A percentile compares a stretch with the other conserved stretches of the same genome.
Conservation (phyloP, 73 alveolate species). For the Uronychia binucleata region DNA sequence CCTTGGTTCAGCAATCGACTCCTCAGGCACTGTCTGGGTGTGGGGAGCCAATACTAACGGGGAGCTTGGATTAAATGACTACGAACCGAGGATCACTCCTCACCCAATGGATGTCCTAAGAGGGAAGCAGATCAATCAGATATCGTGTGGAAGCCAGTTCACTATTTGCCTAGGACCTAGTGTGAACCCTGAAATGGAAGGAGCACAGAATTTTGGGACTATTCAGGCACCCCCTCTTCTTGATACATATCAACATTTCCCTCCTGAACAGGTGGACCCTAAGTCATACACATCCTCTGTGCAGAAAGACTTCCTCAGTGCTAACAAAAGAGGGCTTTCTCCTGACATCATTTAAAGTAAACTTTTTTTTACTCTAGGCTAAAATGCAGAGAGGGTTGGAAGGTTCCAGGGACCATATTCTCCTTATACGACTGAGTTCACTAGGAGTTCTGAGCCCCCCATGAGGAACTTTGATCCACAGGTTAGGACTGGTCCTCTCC, state of each 20-base stretch:
- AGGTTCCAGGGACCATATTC: background rate
- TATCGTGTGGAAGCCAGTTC: conserved; percentile 47
- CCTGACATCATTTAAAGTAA: too few relatives aligned
- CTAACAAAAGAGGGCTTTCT: background rate
- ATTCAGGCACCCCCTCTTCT: too few relatives aligned
- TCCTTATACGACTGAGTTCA: background rate
- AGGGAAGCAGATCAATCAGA: conserved; percentile 22
- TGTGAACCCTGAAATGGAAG: background rate
- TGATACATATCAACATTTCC: too few relatives aligned
- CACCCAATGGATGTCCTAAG: conserved; percentile 40
- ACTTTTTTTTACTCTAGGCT: too few relatives aligned
- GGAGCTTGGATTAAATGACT: conserved; percentile 60
- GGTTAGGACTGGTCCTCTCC: too few relatives aligned
- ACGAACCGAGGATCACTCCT: conserved; percentile 42
- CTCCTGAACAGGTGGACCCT: background rate
- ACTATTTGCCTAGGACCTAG: conserved; percentile 39
- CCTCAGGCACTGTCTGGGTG: conserved; percentile 27
- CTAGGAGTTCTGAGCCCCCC: background rate
- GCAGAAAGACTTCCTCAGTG: background rate
- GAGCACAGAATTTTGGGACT: background rate
- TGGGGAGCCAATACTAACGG: conserved; percentile 62
- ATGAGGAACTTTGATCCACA: too few relatives aligned
- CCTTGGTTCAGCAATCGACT: conserved; percentile 1
- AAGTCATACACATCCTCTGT: background rate
- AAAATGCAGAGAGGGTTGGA: background rate